Base-by-base conservation (phyloP, 1,284 basidiomycete species). In the Apiotrichum siamense region DNA sequence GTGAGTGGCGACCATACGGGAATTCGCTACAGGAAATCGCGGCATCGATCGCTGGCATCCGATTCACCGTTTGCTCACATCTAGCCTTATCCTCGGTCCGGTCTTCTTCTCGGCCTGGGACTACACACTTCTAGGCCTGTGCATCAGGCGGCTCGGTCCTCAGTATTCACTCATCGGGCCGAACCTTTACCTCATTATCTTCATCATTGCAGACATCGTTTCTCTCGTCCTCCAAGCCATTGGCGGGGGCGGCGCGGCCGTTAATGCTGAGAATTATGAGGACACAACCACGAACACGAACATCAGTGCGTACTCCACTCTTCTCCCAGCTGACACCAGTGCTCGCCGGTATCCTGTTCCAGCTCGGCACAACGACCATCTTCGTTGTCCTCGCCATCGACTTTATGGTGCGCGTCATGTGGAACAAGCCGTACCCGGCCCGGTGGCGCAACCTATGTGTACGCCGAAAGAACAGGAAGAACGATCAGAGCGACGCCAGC, bases 261-360 rank as follows among this genome's bases (percentile, higher is more conserved):
- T 57, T 10, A 44, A 54, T 17, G 62, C 62, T 9, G 33, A 60
- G 37, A 49, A 55, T 25, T 52, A 51, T 20, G 47, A 50, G 25
- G 40, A 52, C 51, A 64, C 62, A 3, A 51, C 45, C 12, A 33
- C 29, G 13, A 50, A 44, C 33, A 64, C 62, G 12, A 49, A 52
- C 24, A 55, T 64, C 49, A 64, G 61, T 62, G 44, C 41, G 61
- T 44, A 32, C 17, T 9, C 4, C 13, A 10, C 15, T 27, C 1
- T 5, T 9, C 10, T 4, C 26, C 13, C 2, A 13, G 23, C 41
- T 29, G 10, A 43, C 37, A 9, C 20, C 50, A 57, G 58, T 73
- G 70, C 66, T 74, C n/a, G 68, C 62, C 3, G 72, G 72, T 47
- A 74, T 74, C 61, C 59, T 69, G 54, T 64, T 73, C 57, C 72